Evolutionary conservation across 1,139 yeast genomes (phyloP).

Genomic region (Debaryomyces psychrophilus): DNA sequence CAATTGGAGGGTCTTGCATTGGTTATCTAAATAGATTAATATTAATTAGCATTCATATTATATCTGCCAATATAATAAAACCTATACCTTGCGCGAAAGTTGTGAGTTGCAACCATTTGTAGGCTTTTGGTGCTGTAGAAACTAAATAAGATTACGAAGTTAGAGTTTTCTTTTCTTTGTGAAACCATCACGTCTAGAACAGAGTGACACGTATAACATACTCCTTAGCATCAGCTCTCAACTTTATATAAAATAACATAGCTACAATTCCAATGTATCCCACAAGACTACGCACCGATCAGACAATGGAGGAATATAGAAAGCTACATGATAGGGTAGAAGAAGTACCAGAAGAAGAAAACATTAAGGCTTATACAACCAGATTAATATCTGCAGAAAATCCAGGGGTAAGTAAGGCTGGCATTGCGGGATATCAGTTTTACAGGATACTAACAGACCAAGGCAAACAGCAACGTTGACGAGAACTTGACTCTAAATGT

Average conservation of each 20-base stretch:
- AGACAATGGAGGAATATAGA: background rate
- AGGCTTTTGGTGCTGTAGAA: constrained; percentile 4
- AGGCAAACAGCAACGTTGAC: background rate
- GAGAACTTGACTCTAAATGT: background rate
- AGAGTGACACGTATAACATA: background rate
- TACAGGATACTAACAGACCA: background rate
- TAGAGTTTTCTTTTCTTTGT: background rate
- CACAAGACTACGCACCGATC: background rate
- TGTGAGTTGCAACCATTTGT: constrained; percentile 9
- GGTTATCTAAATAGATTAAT: background rate
- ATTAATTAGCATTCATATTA: background rate
- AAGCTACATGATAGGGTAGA: background rate
- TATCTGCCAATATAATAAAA: background rate
- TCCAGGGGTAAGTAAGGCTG: background rate
- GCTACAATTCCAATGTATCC: background rate
- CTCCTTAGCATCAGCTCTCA: background rate
- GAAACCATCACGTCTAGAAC: background rate
- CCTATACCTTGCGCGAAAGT: constrained; percentile 7
- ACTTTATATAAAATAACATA: background rate
- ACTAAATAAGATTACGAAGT: background rate
- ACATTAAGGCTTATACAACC: background rate
- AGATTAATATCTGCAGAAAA: background rate
- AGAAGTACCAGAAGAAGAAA: background rate
- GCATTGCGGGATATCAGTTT: background rate
- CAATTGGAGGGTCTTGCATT: background rate